Conservation (phyloP, 2,329 filamentous ascomycete genomes). For the Curvularia lunata region DNA sequence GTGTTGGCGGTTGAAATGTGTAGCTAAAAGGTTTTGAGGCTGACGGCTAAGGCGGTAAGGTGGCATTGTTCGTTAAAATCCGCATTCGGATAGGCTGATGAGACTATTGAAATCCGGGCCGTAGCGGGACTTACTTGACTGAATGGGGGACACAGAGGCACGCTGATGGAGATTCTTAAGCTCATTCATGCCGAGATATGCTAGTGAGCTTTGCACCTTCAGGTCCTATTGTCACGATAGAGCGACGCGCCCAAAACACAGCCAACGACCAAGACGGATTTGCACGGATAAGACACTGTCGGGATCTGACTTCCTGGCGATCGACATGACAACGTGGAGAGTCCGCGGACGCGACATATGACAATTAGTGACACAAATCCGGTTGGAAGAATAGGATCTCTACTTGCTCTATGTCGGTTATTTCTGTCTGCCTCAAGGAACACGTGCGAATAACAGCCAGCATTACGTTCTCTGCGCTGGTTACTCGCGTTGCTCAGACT, state of each 20-base stretch:
- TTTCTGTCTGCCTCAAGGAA: not conserved
- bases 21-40: not conserved
- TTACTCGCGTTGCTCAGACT: not conserved
- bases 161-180: not conserved
- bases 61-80: not conserved
- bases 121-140: not conserved
- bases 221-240: not conserved
- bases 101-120: conserved; percentile 1
- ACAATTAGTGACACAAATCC: not conserved
- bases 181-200: not conserved
- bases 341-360: not conserved
- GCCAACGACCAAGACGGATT: not conserved
- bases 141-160: too few relatives aligned
- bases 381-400: not conserved
- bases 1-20: conserved; percentile 3
- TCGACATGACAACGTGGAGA: not conserved
- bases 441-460: not conserved
- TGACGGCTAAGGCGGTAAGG: conserved; percentile 2
- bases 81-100: not conserved
- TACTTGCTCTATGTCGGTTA: not conserved
- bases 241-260: conserved; percentile 2
- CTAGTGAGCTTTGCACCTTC: not conserved
- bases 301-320: not conserved
- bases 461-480: not conserved
- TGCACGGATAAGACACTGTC: not conserved